These are phyloP conservation scores for Aphanoascus verrucosus DNA, from an alignment of 2,329 filamentous ascomycete genomes.

Conservation along the genomic window DNA sequence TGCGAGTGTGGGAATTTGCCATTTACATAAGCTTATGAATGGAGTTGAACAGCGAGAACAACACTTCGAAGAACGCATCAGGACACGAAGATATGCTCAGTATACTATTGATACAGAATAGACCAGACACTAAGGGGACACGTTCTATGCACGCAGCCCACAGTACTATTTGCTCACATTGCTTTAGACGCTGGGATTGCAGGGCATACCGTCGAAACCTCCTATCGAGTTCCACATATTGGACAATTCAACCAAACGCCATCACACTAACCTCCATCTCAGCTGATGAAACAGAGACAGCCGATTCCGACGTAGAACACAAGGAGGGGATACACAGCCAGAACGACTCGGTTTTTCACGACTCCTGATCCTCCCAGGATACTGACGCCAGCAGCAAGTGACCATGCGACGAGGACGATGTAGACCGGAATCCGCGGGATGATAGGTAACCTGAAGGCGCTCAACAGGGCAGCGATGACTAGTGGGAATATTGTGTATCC, in stretches of 20 bases:
- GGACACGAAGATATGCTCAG: no score
- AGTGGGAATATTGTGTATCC: slow-evolving; percentile 96
- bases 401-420: slow-evolving; percentile 79
- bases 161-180: no score
- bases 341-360: slow-evolving; percentile 82
- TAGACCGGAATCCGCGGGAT: slow-evolving; percentile 86
- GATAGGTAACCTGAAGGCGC: slow-evolving; percentile 65
- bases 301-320: slow-evolving; percentile 91
- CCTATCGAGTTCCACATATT: no score
- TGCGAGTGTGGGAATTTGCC: no score
- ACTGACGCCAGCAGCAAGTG: slow-evolving; percentile 86
- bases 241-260: background rate
- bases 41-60: no score
- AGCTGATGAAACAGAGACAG: slow-evolving; percentile 95
- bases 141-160: no score
- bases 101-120: no score
- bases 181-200: no score
- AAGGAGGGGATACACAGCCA: slow-evolving; percentile 89
- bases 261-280: slow-evolving; percentile 21
- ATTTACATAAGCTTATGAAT: no score
- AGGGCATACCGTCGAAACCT: no score
- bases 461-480: slow-evolving; percentile 82
- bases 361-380: slow-evolving; percentile 93
- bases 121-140: no score
- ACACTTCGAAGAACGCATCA: no score